These are phyloP conservation scores for Cladobotryum mycophilum DNA, from an alignment of 2,329 filamentous ascomycete genomes.

Conservation along the genomic window DNA sequence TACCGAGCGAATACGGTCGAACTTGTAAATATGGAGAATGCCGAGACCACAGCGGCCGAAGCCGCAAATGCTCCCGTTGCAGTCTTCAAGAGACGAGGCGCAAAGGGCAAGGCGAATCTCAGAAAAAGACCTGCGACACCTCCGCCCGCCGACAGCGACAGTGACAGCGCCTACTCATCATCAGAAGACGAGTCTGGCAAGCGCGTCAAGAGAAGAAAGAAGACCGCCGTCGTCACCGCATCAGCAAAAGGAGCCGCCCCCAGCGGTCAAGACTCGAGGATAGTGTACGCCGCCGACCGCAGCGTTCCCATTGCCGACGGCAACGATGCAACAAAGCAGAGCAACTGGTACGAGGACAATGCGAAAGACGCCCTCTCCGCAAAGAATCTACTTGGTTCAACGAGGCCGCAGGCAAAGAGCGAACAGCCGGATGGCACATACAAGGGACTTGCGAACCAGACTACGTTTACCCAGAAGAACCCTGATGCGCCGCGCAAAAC, in stretches of 20 bases:
- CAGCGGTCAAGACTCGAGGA: constrained; percentile 34
- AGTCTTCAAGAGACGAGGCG: constrained; percentile 79
- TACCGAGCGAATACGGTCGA: too few species aligned
- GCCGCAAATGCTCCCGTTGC: constrained; percentile 43
- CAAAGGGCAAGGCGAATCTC: constrained; percentile 68
- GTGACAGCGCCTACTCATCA: constrained; percentile 60
- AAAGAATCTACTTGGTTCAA: constrained; percentile 54
- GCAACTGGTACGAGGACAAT: constrained; percentile 84
- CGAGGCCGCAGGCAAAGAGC: constrained; percentile 34
- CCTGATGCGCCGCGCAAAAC: constrained; percentile 62
- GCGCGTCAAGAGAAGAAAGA: constrained; percentile 72
- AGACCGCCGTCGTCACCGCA: constrained; percentile 58
- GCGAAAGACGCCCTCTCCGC: constrained; percentile 38
- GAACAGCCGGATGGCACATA: constrained; percentile 59
- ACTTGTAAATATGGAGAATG: not conserved
- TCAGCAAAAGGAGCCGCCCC: constrained; percentile 45
- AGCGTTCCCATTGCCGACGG: constrained; percentile 55
- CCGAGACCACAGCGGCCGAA: constrained; percentile 16
- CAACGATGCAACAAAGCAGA: constrained; percentile 85
- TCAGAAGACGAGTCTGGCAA: constrained; percentile 72
- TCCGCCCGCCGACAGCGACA: constrained; percentile 58
- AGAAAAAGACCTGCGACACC: constrained; percentile 78
- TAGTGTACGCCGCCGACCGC: constrained; percentile 55
- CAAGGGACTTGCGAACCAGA: constrained; percentile 66
- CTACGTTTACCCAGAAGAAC: constrained; percentile 74